Conservation (phyloP, 768 basidiomycete species). For the Russula earlei region DNA sequence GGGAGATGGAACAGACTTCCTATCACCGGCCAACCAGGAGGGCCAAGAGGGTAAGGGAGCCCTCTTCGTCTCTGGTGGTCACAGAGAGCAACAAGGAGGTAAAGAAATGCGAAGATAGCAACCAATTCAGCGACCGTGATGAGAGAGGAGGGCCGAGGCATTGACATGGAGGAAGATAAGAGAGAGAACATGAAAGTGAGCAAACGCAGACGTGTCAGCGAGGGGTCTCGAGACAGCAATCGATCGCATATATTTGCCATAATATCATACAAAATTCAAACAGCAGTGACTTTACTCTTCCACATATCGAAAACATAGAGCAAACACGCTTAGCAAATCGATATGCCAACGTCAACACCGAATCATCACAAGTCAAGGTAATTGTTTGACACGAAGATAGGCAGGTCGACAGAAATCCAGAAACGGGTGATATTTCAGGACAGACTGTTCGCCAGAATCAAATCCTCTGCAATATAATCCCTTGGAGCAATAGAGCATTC, state of each 20-base stretch:
- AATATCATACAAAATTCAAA: no score
- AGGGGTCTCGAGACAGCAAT: no score
- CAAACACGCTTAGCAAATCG: no score
- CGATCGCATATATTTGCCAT: no score
- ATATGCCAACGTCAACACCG: no score
- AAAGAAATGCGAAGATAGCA: background rate
- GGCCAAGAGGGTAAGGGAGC: conserved; percentile 1
- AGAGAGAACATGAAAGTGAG: no score
- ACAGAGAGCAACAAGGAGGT: background rate
- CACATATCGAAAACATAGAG: no score
- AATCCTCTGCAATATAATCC: background rate
- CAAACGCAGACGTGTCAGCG: no score
- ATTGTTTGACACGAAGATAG: no score
- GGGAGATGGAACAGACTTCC: conserved; percentile 5
- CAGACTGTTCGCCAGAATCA: background rate
- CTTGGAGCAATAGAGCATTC: conserved; percentile 6
- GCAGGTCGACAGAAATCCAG: background rate
- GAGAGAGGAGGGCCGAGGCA: no score
- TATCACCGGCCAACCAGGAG: background rate
- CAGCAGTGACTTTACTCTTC: no score
- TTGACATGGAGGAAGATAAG: background rate
- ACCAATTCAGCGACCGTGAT: background rate
- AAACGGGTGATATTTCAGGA: background rate
- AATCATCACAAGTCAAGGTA: no score
- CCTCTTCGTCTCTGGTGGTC: background rate